A percentile compares a stretch with the other conserved stretches of the same genome.
These are phyloP conservation scores for Leishmania gerbilli DNA, from an alignment of 208 protist genomes.

Conservation along the genomic window DNA sequence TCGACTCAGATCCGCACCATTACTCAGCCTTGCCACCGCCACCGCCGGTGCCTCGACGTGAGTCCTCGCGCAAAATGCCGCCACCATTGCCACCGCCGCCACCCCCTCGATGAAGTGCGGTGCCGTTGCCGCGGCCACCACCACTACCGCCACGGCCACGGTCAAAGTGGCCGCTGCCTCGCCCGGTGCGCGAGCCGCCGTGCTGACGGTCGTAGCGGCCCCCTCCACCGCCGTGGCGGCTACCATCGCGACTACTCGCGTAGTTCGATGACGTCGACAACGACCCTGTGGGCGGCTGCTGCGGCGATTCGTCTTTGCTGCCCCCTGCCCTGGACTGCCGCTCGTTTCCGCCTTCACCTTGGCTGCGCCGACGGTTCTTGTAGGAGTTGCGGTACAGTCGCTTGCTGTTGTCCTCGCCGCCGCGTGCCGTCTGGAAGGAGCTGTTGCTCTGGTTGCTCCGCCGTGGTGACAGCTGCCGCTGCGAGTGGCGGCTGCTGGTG, in stretches of 20 bases:
- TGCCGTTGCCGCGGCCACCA: background rate
- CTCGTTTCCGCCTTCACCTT: slow-evolving; percentile 11
- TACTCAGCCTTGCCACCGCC: slow-evolving; percentile 10
- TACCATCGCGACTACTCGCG: slow-evolving; percentile 20
- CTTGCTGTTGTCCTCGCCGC: slow-evolving; percentile 25
- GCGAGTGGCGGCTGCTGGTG: slow-evolving; percentile 6
- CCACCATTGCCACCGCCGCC: background rate
- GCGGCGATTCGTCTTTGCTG: slow-evolving; percentile 15
- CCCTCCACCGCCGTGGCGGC: slow-evolving; percentile 6
- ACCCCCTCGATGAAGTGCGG: slow-evolving; percentile 1
- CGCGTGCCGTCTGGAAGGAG: background rate
- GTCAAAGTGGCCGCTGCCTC: background rate
- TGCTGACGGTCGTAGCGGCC: slow-evolving; percentile 2
- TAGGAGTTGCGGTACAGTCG: slow-evolving; percentile 25
- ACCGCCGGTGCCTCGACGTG: slow-evolving; percentile 10
- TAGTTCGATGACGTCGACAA: slow-evolving; percentile 14
- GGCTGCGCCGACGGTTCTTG: slow-evolving; percentile 27
- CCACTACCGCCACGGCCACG: slow-evolving; percentile 10
- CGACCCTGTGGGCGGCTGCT: slow-evolving; percentile 16
- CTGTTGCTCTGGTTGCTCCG: slow-evolving; percentile 5
- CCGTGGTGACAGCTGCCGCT: slow-evolving; percentile 12
- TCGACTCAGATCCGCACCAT: background rate
- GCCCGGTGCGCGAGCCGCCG: background rate
- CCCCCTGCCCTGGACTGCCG: slow-evolving; percentile 8
- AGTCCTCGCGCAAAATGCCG: slow-evolving; percentile 11